Conservation (phyloP, 2,329 filamentous ascomycete species). For the Colletotrichum australisinense region DNA sequence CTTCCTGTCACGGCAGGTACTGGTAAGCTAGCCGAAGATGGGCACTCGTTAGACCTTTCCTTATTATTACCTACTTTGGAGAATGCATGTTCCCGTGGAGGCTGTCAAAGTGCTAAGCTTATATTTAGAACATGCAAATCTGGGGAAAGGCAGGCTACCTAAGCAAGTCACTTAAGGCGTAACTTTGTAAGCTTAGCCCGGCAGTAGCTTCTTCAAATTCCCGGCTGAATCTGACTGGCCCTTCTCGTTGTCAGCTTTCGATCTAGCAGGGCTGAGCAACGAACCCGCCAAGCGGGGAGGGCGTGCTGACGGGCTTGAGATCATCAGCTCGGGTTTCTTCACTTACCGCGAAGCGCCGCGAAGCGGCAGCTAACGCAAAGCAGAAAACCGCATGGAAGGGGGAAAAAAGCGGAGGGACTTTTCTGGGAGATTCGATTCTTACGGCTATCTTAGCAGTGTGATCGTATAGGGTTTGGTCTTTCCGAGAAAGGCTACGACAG, state of each 20-base stretch:
- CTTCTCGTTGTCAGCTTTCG: not conserved
- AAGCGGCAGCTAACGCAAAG: not conserved
- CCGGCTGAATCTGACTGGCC: not conserved
- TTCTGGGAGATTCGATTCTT: not conserved
- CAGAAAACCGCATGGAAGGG: too few relatives aligned
- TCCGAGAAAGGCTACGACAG: not conserved
- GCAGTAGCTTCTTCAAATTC: not conserved
- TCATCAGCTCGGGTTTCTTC: not conserved
- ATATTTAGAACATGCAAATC: conserved; percentile 12
- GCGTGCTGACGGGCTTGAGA: not conserved
- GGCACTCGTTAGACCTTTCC: not conserved
- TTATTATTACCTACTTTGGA: not conserved
- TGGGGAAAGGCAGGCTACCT: not conserved
- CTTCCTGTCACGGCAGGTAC: not conserved
- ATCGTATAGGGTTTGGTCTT: too few relatives aligned
- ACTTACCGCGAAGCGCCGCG: too few relatives aligned
- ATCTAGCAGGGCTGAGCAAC: conserved; percentile 15
- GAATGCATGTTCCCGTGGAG: not conserved
- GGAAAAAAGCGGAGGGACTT: not conserved
- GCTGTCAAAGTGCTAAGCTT: not conserved
- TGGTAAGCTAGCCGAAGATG: not conserved
- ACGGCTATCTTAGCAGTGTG: too few relatives aligned
- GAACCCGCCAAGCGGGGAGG: not conserved
- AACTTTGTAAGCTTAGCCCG: not conserved
- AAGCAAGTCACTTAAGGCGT: too few relatives aligned